Evolutionary conservation across 2,329 filamentous ascomycete species (phyloP).

Genomic region (Fusarium heterosporum): DNA sequence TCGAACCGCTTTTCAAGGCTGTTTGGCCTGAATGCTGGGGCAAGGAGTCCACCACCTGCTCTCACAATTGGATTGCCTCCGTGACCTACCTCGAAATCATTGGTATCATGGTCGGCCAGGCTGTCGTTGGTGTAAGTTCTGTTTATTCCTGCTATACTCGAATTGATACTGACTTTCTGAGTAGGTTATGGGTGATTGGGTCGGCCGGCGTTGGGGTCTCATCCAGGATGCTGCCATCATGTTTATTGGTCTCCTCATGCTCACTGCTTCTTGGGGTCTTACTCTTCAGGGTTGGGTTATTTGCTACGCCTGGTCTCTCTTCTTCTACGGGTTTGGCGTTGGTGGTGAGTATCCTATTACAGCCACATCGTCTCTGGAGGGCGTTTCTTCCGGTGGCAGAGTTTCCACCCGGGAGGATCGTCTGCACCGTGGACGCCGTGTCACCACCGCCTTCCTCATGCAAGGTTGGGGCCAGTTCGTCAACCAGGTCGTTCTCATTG

Average conservation of each 20-base stretch:
- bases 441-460: constrained; percentile 97
- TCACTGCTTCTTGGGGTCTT: constrained; percentile 89
- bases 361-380: constrained; percentile 94
- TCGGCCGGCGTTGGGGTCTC: constrained; percentile 93
- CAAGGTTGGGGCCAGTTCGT: constrained; percentile 97
- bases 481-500: constrained; percentile 91
- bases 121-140: constrained; percentile 78
- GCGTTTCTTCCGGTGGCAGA: constrained; percentile 85
- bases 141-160: background rate
- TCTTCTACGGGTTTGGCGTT: constrained; percentile 76
- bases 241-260: constrained; percentile 91
- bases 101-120: constrained; percentile 95
- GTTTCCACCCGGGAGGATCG: constrained; percentile 92
- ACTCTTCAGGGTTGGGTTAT: constrained; percentile 95
- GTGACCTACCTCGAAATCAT: constrained; percentile 93
- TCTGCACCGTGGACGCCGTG: constrained; percentile 94
- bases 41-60: constrained; percentile 70
- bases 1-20: constrained; percentile 82
- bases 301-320: constrained; percentile 94
- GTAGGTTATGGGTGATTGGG: constrained; percentile 72
- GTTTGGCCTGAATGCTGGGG: constrained; percentile 86
- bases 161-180: constrained; percentile 29
- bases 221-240: constrained; percentile 96
- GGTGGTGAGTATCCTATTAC: constrained; percentile 98
- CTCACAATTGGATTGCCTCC: constrained; percentile 81